Conservation (phyloP, 2,329 filamentous ascomycete species). For the Diaporthe australafricana region DNA sequence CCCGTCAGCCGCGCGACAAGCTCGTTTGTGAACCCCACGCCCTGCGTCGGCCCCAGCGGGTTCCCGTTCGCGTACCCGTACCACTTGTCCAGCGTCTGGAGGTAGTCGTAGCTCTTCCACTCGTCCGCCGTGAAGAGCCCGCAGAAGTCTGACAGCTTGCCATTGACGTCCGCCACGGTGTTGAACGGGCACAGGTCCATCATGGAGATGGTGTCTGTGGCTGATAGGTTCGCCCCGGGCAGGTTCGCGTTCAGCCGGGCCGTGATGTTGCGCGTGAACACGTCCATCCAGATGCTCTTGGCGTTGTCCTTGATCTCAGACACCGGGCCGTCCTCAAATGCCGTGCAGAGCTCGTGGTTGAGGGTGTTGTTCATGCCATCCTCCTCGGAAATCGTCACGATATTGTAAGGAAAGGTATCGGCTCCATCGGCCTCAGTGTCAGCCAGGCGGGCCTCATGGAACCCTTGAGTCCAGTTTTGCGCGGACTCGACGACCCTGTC, state of each 20-base stretch:
- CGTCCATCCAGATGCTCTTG: conserved; percentile 67
- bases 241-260: conserved; percentile 76
- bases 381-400: conserved; percentile 78
- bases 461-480: conserved; percentile 80
- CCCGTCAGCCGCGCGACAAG: conserved; percentile 83
- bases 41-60: conserved; percentile 83
- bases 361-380: conserved; percentile 82
- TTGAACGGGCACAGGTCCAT: conserved; percentile 94
- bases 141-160: conserved; percentile 78
- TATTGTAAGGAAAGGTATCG: conserved; percentile 61
- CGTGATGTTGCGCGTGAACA: conserved; percentile 77
- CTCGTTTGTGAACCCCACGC: conserved; percentile 89
- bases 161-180: conserved; percentile 71
- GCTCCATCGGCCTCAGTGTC: conserved; percentile 51
- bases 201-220: conserved; percentile 73
- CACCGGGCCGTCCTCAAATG: conserved; percentile 72
- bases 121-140: conserved; percentile 77
- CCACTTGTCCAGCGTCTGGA: conserved; percentile 83
- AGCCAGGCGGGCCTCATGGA: conserved; percentile 65
- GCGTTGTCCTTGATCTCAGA: conserved; percentile 60
- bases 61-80: conserved; percentile 85
- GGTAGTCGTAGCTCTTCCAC: conserved; percentile 86
- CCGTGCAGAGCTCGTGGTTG: conserved; percentile 76
- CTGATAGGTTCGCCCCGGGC: conserved; percentile 73
- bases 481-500: conserved; percentile 67